Percentiles rank a stretch among this genome's conserved stretches.
Conservation (phyloP, 2,329 filamentous ascomycete genomes). For the Penicillium polonicum region DNA sequence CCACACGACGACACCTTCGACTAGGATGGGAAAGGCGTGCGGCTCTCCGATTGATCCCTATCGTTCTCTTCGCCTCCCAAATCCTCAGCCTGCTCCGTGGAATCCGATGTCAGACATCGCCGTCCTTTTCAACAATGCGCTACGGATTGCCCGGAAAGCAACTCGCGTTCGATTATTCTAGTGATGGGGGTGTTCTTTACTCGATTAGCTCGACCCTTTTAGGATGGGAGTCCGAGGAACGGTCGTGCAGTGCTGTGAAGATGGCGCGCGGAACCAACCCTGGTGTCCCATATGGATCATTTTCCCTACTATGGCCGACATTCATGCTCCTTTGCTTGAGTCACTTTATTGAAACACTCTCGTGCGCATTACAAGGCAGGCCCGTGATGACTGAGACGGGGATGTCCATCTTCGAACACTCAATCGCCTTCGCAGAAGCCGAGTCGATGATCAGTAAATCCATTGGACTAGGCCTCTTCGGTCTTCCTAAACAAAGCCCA, state of each 20-base stretch:
- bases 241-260: slow-evolving; percentile 70
- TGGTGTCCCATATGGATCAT: slow-evolving; percentile 68
- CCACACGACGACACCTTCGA: slow-evolving; percentile 75
- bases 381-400: slow-evolving; percentile 80
- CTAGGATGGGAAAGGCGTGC: slow-evolving; percentile 72
- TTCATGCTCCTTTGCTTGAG: slow-evolving; percentile 61
- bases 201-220: slow-evolving; percentile 69
- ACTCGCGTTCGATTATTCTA: slow-evolving; percentile 67
- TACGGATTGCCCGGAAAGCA: slow-evolving; percentile 67
- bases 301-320: slow-evolving; percentile 61
- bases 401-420: slow-evolving; percentile 96
- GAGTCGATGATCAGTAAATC: slow-evolving; percentile 83
- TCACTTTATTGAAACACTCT: slow-evolving; percentile 85
- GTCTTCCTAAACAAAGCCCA: slow-evolving; percentile 45
- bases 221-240: slow-evolving; percentile 69
- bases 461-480: slow-evolving; percentile 68
- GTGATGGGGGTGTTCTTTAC: slow-evolving; percentile 69
- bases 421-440: slow-evolving; percentile 90
- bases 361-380: slow-evolving; percentile 82
- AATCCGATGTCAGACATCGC: slow-evolving; percentile 87
- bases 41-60: slow-evolving; percentile 67
- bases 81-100: slow-evolving; percentile 71
- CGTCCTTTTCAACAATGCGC: slow-evolving; percentile 66
- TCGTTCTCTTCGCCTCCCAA: slow-evolving; percentile 68
- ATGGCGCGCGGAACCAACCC: slow-evolving; percentile 64